Base-by-base conservation (phyloP, 148 eudicot genomes). In the Silene uniflora region DNA sequence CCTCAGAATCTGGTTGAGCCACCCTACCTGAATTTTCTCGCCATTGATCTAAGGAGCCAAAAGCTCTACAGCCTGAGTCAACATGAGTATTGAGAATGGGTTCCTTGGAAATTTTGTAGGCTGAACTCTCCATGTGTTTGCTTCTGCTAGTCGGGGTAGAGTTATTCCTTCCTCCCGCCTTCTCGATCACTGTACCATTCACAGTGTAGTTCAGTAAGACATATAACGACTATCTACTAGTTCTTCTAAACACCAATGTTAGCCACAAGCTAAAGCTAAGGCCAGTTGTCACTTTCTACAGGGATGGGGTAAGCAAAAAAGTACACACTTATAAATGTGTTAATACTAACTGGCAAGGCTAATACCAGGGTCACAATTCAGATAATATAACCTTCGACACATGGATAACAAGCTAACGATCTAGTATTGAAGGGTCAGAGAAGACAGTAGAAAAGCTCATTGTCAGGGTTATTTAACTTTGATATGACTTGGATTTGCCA, bases 91-190 rank as follows among this genome's bases (percentile, higher is more conserved):
- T 44, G 22, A 63, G 76, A 64, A 71, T 42, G 47, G 59, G 75
- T 46, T 71, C 76, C 60, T 76, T 8, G 24, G 71, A 56, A 21
- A 66, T 23, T 7, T 67, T 73, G 35, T 67, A 42, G 10, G 46
- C 69, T 59, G 70, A 49, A 72, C 62, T 72, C 22, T 77, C 62
- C 16, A 73, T 79, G 79, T 64, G 67, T 70, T 12, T 60, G 74
- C 71, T 61, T 60, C 82, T 69, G 68, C 56, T 81, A 22, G 73
- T 25, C 58, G 27, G 66, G 24, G 56, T 46, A 71, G 24, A 74
- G 32, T 32, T 68, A 68, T 58, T 62, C 74, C 64, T 66, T 59
- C 13, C 63, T 12, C 22, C 58, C 16, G 63, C 52, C 44, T 69
- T 71, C 75, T 81, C 76, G 55, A 14, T 61, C 70, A 61, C 23